phyloP scores from a whole-genome alignment of 176 grass and related monocot genomes.

The Secale cereale region DNA sequence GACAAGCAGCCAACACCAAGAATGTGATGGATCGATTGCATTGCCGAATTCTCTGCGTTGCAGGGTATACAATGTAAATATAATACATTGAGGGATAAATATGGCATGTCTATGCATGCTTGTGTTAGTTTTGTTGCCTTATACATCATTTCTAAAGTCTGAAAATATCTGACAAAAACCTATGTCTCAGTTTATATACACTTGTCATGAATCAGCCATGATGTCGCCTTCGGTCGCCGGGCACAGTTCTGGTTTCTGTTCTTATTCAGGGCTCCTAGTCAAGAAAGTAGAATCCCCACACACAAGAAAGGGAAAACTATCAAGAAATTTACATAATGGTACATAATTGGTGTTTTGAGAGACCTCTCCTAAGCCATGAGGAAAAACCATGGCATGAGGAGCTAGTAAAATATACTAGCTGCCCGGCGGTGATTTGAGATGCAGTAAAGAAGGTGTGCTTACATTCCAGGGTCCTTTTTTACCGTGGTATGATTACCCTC shows the following conservation, averaged over 20 bases:
- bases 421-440: neutral
- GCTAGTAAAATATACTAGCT: neutral
- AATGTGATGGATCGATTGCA: neutral
- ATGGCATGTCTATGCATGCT: neutral
- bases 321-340: conserved; percentile 9
- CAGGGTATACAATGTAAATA: too few relatives aligned
- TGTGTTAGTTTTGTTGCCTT: conserved; percentile 26
- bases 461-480: conserved; percentile 25
- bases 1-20: neutral
- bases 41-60: too few relatives aligned
- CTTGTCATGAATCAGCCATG: conserved; percentile 32
- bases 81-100: too few relatives aligned
- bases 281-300: conserved; percentile 2
- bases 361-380: neutral
- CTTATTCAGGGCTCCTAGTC: conserved; percentile 30
- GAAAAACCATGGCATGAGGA: neutral
- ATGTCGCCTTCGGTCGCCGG: neutral
- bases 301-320: neutral
- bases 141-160: conserved; percentile 30
- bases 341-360: neutral
- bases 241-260: conserved; percentile 14
- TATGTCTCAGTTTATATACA: conserved; percentile 31
- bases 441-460: conserved; percentile 19
- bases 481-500: conserved; percentile 17
- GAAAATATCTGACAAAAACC: conserved; percentile 22